These are phyloP conservation scores for Lasiosphaeris hirsuta DNA, from an alignment of 495 filamentous ascomycete genomes.

Conservation along the genomic window DNA sequence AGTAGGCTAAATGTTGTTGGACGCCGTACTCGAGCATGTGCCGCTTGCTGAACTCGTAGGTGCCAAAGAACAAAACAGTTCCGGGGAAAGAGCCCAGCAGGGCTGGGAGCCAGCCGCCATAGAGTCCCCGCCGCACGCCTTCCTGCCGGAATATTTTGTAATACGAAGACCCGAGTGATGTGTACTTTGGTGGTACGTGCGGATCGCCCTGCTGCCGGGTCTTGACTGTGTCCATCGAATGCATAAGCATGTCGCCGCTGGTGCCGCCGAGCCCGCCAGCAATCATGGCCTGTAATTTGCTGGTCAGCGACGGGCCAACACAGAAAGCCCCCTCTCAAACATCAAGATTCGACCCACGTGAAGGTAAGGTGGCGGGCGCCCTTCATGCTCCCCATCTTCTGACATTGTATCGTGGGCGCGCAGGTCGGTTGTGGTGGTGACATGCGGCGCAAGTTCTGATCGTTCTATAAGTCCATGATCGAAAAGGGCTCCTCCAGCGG, in stretches of 20 bases:
- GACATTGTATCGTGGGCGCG: conserved; percentile 38
- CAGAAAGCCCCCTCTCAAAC: background rate
- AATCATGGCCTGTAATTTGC: conserved; percentile 72
- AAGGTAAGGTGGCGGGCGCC: conserved; percentile 41
- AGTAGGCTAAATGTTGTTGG: conserved; percentile 74
- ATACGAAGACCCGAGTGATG: conserved; percentile 83
- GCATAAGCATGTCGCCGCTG: conserved; percentile 96
- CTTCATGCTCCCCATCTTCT: conserved; percentile 41
- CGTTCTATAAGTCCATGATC: conserved; percentile 39
- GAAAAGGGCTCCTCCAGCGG: conserved; percentile 19
- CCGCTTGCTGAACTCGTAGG: conserved; percentile 93
- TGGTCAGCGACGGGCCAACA: conserved; percentile 15
- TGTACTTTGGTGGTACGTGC: conserved; percentile 84
- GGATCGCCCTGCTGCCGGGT: conserved; percentile 98
- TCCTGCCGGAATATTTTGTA: conserved; percentile 90
- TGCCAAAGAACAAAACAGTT: conserved; percentile 91
- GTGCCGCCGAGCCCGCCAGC: conserved; percentile 89
- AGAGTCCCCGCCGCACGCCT: conserved; percentile 82
- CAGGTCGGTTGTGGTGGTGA: conserved; percentile 19
- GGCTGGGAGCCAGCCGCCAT: conserved; percentile 86
- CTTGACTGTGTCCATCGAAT: conserved; percentile 97
- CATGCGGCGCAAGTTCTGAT: conserved; percentile 29
- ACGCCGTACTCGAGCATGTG: conserved; percentile 79
- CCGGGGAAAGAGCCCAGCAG: conserved; percentile 91
- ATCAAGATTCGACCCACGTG: conserved; percentile 33